Conservation (phyloP, 345 rosid genomes). For the Leavenworthia alabamica region DNA sequence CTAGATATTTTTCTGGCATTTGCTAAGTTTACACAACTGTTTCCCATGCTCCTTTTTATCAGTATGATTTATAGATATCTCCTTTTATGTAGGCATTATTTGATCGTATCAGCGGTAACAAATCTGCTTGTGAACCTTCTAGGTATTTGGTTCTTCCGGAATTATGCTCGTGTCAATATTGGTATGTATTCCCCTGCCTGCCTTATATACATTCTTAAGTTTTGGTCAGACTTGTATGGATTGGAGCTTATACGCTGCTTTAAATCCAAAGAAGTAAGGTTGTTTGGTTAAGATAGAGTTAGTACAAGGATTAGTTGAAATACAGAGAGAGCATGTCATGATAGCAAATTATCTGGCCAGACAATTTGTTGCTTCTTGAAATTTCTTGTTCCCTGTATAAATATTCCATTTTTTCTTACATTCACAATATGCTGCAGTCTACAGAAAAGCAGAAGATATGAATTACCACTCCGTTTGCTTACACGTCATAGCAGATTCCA, state of each 20-base stretch:
- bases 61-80: neutral
- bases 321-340: neutral
- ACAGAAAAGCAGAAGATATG: conserved; percentile 97
- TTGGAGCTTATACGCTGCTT: neutral
- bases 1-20: neutral
- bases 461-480: conserved; percentile 89
- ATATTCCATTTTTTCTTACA: neutral
- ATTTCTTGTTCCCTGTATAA: neutral
- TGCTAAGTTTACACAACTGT: neutral
- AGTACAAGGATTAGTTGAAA: conserved; percentile 3
- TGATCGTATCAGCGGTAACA: conserved; percentile 95
- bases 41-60: neutral
- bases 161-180: conserved; percentile 82
- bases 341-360: neutral
- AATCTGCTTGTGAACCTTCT: conserved; percentile 85
- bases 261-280: no score
- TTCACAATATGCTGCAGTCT: conserved; percentile 47
- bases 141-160: conserved; percentile 98
- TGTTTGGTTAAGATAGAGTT: neutral
- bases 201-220: neutral
- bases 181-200: conserved; percentile 49
- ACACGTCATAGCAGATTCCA: conserved; percentile 89
- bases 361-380: neutral
- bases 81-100: conserved; percentile 71
- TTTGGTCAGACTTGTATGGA: conserved; percentile 2